phyloP scores from a whole-genome alignment of 495 filamentous ascomycete genomes.

The Penicillium steckii region DNA sequence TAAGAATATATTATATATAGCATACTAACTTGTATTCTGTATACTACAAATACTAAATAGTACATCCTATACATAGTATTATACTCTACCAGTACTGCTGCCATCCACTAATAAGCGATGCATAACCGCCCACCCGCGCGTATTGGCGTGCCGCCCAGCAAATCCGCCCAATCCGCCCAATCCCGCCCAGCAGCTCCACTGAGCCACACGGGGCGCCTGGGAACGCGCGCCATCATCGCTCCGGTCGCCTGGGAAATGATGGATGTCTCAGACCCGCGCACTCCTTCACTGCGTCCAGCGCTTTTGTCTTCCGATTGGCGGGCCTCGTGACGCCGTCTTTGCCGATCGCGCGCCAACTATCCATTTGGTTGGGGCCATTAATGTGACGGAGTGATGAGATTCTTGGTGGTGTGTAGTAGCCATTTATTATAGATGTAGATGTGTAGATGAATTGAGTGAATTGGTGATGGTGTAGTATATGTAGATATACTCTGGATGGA shows the following conservation, averaged over 20 bases:
- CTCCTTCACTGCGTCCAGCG: slow-evolving; percentile 14
- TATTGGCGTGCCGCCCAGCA: slow-evolving; percentile 21
- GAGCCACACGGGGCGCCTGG: slow-evolving; percentile 16
- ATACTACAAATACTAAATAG: background rate
- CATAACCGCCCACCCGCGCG: slow-evolving; percentile 30
- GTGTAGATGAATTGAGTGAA: too few species aligned
- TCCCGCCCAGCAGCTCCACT: slow-evolving; percentile 4
- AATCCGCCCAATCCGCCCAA: too few species aligned
- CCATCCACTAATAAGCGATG: slow-evolving; percentile 22
- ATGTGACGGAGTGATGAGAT: too few species aligned
- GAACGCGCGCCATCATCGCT: slow-evolving; percentile 30
- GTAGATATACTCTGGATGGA: too few species aligned
- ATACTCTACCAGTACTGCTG: background rate
- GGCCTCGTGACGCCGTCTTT: slow-evolving; percentile 30
- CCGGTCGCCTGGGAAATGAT: slow-evolving; percentile 19
- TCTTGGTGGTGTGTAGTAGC: too few species aligned
- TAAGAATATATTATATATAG: too few species aligned
- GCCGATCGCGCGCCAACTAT: slow-evolving; percentile 48
- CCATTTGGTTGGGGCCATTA: slow-evolving; percentile 7
- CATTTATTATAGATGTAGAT: too few species aligned
- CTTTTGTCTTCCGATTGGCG: slow-evolving; percentile 31
- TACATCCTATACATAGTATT: background rate
- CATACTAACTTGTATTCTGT: background rate
- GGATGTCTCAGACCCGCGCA: slow-evolving; percentile 30
- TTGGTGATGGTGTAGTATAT: too few species aligned